A percentile compares a stretch with the other conserved stretches of the same genome.
Evolutionary conservation across 352 stramenopile species (phyloP).

Genomic region (Pythium brachiatum): DNA sequence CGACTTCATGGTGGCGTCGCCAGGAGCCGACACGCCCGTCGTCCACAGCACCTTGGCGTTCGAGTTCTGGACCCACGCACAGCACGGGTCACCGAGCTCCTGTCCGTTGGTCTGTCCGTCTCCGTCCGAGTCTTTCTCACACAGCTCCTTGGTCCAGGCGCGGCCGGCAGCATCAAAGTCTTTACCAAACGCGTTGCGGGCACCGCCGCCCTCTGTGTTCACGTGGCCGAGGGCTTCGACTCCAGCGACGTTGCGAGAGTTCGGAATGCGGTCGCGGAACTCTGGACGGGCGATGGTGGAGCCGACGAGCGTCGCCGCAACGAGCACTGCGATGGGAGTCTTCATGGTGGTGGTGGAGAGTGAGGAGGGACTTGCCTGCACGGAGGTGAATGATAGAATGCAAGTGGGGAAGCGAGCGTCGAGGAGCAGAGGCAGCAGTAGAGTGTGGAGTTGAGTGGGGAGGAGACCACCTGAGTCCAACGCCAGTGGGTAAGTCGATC

Average conservation of each 20-base stretch:
- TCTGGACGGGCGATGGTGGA: background rate
- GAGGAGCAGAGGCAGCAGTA: too few relatives aligned
- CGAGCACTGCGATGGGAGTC: background rate
- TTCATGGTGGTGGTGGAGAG: background rate
- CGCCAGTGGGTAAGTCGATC: background rate
- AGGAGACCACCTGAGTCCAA: too few relatives aligned
- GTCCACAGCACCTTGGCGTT: constrained; percentile 25
- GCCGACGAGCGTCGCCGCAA: background rate
- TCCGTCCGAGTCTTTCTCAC: constrained; percentile 27
- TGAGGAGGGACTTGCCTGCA: background rate
- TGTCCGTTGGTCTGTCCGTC: constrained; percentile 48
- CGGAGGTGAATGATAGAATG: background rate
- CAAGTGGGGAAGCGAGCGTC: background rate
- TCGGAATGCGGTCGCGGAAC: constrained; percentile 11
- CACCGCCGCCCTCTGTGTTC: constrained; percentile 21
- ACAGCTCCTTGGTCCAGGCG: constrained; percentile 36
- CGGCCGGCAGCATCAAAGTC: constrained; percentile 21
- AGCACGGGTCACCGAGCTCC: constrained; percentile 27
- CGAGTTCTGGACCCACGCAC: constrained; percentile 13
- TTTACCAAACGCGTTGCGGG: constrained; percentile 30
- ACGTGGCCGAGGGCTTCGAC: constrained; percentile 33
- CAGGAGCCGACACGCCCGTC: constrained; percentile 27
- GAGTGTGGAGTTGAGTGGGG: too few relatives aligned
- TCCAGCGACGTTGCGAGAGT: constrained; percentile 13
- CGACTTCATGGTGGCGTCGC: constrained; percentile 24